Conservation (phyloP, 345 rosid species). For the Hibiscus tridactylites region DNA sequence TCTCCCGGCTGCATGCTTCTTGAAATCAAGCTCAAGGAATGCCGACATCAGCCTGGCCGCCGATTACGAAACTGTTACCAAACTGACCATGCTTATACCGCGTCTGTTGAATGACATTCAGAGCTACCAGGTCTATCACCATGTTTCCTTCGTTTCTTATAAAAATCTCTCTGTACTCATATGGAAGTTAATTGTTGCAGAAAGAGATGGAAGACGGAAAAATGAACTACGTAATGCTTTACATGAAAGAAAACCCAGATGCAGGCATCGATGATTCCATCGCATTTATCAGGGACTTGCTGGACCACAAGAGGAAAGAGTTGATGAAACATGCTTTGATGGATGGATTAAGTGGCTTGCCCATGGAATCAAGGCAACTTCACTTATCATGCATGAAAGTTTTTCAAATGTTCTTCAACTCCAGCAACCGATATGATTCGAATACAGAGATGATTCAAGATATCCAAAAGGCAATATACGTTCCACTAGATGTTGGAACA, state of each 20-base stretch:
- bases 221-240: constrained; percentile 24
- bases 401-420: constrained; percentile 33
- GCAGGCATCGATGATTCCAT: constrained; percentile 27
- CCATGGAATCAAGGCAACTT: constrained; percentile 17
- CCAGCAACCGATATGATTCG: constrained; percentile 33
- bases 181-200: constrained; percentile 11
- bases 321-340: constrained; percentile 23
- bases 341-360: constrained; percentile 16
- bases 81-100: constrained; percentile 38
- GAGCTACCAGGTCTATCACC: constrained; percentile 30
- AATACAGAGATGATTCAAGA: constrained; percentile 28
- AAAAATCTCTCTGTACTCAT: background rate
- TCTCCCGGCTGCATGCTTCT: constrained; percentile 34
- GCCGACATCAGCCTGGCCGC: constrained; percentile 17
- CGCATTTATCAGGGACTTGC: constrained; percentile 13
- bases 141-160: background rate
- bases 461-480: constrained; percentile 44
- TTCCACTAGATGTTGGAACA: constrained; percentile 23
- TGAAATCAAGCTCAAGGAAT: constrained; percentile 19
- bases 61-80: constrained; percentile 32
- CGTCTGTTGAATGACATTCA: constrained; percentile 56
- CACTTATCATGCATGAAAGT: constrained; percentile 30
- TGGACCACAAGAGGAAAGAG: constrained; percentile 23
- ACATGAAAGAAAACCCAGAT: constrained; percentile 28
- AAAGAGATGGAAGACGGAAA: constrained; percentile 33